These are phyloP conservation scores for Heliamphora exappendiculata DNA, from an alignment of 148 eudicot species.

Conservation along the genomic window DNA sequence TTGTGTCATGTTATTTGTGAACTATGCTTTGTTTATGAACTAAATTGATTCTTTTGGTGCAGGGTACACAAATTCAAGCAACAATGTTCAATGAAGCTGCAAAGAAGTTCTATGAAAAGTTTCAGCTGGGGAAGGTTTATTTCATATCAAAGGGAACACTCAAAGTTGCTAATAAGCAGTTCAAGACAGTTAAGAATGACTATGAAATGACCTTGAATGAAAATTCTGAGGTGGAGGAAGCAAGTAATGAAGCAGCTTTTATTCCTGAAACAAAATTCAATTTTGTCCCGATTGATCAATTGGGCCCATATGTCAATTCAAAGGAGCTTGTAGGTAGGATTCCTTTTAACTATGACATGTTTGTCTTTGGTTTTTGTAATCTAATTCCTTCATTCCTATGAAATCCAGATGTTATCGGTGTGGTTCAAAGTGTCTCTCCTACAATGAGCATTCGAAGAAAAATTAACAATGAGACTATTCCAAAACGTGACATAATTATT, in stretches of 20 bases:
- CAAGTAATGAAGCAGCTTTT: conserved; percentile 48
- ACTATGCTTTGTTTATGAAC: not conserved
- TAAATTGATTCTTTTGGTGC: conserved; percentile 8
- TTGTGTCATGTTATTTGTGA: not conserved
- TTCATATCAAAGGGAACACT: conserved; percentile 84
- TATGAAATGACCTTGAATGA: conserved; percentile 96
- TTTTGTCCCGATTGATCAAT: conserved; percentile 87
- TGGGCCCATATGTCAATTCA: conserved; percentile 83
- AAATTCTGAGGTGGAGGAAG: conserved; percentile 75
- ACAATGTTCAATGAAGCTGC: conserved; percentile 99
- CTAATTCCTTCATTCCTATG: not conserved
- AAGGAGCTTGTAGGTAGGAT: conserved; percentile 71
- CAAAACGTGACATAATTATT: conserved; percentile 90
- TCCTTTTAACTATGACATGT: not conserved
- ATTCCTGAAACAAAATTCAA: conserved; percentile 80
- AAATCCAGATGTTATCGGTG: conserved; percentile 83
- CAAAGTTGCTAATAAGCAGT: conserved; percentile 91
- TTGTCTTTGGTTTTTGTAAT: not conserved
- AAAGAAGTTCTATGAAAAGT: conserved; percentile 72
- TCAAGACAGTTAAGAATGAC: conserved; percentile 80
- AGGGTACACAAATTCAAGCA: conserved; percentile 99
- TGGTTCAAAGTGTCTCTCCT: conserved; percentile 77
- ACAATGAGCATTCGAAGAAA: conserved; percentile 83
- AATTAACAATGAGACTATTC: conserved; percentile 61
- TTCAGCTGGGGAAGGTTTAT: conserved; percentile 80